Base-by-base conservation (phyloP, 176 grass and related monocot genomes). In the Oryza rufipogon region DNA sequence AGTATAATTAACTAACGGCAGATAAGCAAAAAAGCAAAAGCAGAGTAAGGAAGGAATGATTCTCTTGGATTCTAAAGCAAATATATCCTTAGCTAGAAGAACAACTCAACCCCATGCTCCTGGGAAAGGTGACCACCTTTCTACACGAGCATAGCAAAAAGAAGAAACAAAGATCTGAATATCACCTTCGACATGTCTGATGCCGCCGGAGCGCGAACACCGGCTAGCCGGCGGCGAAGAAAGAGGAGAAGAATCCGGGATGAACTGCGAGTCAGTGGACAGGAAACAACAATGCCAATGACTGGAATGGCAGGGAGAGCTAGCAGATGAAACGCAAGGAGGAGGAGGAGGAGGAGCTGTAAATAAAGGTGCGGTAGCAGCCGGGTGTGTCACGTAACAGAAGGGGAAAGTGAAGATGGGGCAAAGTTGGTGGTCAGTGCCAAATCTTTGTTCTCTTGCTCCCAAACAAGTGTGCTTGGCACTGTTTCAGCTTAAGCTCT, bases 161-260 rank as follows among this genome's bases (percentile, higher is more conserved):
- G 30, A 47, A 20, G 22, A 47, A 74, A 61, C 34, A 60, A 60
- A 63, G 11, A 5, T 13, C 9, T 6, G 60, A 63, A 68, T 39
- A 5, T 41, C 64, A 88, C 86, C 85, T 88, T 91, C n/a, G 86
- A 81, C 86, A 91, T 87, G 77, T 85, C 75, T 32, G 34, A 36
- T 36, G 19, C 5, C 36, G 73, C 9, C 34, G 56, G 68, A 33
- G 46, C 10, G 17, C 25, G 79, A 86, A 74, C 47, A 74, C 73
- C 42, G 46, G 79, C 3, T 23, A 58, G 69, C 58, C 34, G 56
- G 68, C 11, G 63, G 61, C 44, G 19, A 8, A 13, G 19, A 8
- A 13, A 33, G 5, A 64, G 49, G 54, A 10, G 30, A 15, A 39
- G 44, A 75, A 3, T 1, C 4, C 14, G 20, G 44, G 15, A 39